Evolutionary conservation across 1,139 yeast genomes (phyloP).

Genomic region (Suhomyces wounanorum): DNA sequence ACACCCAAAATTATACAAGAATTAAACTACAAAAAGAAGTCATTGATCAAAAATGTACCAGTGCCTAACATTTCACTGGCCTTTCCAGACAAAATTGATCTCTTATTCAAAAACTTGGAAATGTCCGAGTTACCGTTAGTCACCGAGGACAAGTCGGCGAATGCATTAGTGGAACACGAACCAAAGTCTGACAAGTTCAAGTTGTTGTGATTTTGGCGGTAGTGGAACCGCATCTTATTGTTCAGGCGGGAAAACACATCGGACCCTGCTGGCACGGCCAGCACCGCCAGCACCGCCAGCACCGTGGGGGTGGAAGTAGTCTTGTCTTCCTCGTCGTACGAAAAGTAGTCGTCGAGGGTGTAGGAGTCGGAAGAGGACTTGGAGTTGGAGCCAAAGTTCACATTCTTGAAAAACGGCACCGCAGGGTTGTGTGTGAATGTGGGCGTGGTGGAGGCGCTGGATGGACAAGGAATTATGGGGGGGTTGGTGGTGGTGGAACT

Average conservation of each 20-base stretch:
- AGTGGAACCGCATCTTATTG: constrained; percentile 44
- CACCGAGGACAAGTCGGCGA: constrained; percentile 6
- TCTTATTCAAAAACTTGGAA: constrained; percentile 42
- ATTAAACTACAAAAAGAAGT: constrained; percentile 39
- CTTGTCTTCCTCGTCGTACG: constrained; percentile 18
- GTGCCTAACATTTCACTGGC: constrained; percentile 59
- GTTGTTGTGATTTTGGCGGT: constrained; percentile 45
- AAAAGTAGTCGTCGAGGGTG: constrained; percentile 43
- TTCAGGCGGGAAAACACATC: constrained; percentile 5
- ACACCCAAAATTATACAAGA: constrained; percentile 7
- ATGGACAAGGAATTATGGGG: constrained; percentile 11
- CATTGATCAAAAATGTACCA: constrained; percentile 50
- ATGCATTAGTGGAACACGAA: constrained; percentile 9
- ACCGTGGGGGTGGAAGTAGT: neutral
- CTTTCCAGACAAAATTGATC: constrained; percentile 50
- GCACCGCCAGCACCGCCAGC: neutral
- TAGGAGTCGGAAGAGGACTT: constrained; percentile 23
- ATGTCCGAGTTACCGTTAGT: constrained; percentile 23
- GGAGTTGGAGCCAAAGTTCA: constrained; percentile 39
- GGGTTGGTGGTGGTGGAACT: constrained; percentile 6
- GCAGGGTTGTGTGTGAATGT: constrained; percentile 12
- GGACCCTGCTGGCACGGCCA: constrained; percentile 1
- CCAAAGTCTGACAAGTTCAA: constrained; percentile 33
- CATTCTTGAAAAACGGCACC: constrained; percentile 46
- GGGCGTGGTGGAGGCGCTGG: constrained; percentile 12